Evolutionary conservation across 441 rosid species (phyloP), one percentile per base, ranked within the genome.

Genomic region (Populus tomentosa): DNA sequence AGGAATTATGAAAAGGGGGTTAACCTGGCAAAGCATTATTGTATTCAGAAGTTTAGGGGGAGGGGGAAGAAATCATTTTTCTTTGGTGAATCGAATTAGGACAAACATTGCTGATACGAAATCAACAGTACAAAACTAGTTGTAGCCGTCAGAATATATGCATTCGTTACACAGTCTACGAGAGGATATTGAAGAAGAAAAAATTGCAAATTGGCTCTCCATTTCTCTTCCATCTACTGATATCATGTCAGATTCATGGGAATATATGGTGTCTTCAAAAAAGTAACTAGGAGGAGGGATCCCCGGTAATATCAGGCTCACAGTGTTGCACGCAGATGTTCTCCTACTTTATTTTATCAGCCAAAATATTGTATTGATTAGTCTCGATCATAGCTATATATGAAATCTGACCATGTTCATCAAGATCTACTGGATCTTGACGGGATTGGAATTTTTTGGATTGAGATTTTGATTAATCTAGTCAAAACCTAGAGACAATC

Each of bases 71-170:
- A 20, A 56, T 8, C 62, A 11, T 38, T 40, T 74, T 38, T 9
- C 35, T 2, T 13, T 13, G 38, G 16, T 50, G 46, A 35, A 11
- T 3, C 10, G 67, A 24, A 78, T 32, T 46, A 20, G 24, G 81
- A 78, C 75, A 18, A 18, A 67, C 14, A 46, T 42, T 71, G 30
- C 35, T 74, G 81, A 79, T 23, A 42, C 53, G 81, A 74, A 38
- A 74, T 79, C 75, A 70, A 74, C 24, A 42, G 16, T 18, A n/a
- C 4, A 30, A 32, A 23, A 75, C 14, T 6, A 1, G 28, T 28
- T 28, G 23, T 13, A 5, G 56, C 70, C 50, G 20, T 9, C 74
- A 10, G 70, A 79, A 74, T 79, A 79, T 78, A 72, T 72, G 61
- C 80, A 11, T 66, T 36, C 61, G n/a, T 65, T 36, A 23, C 3